Percentiles rank a stretch among this genome's conserved stretches.
Evolutionary conservation across 345 rosid species (phyloP).

Genomic region (Arabis alpina): DNA sequence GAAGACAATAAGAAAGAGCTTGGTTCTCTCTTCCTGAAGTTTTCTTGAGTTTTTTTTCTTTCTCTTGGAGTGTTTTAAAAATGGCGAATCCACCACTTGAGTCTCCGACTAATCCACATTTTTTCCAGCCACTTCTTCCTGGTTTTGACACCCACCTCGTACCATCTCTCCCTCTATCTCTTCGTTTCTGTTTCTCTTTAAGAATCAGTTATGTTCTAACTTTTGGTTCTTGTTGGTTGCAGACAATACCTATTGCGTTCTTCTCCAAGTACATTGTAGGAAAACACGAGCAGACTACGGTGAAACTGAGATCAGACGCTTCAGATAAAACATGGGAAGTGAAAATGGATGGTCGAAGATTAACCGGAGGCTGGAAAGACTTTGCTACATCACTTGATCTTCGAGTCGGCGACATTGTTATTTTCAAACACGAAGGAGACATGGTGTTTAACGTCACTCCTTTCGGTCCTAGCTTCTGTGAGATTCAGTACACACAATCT

Average conservation of each 20-base stretch:
- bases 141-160: slow-evolving; percentile 29
- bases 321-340: slow-evolving; percentile 29
- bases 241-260: slow-evolving; percentile 33
- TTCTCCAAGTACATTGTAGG: slow-evolving; percentile 21
- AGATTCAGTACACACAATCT: slow-evolving; percentile 27
- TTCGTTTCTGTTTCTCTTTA: neutral
- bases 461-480: slow-evolving; percentile 33
- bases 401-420: slow-evolving; percentile 30
- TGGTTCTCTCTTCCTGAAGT: neutral
- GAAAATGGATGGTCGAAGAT: slow-evolving; percentile 21
- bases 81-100: slow-evolving; percentile 27
- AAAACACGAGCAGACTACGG: neutral
- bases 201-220: neutral
- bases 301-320: slow-evolving; percentile 14
- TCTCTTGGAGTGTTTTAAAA: slow-evolving; percentile 1
- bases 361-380: slow-evolving; percentile 37
- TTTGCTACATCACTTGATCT: slow-evolving; percentile 29
- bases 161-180: neutral
- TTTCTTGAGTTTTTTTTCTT: neutral
- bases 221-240: slow-evolving; percentile 22
- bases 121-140: slow-evolving; percentile 41
- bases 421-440: slow-evolving; percentile 37
- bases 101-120: slow-evolving; percentile 33
- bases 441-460: slow-evolving; percentile 33
- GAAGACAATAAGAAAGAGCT: neutral